Evolutionary conservation across 1,284 basidiomycete species (phyloP).

Genomic region (Ustilago hordei): DNA sequence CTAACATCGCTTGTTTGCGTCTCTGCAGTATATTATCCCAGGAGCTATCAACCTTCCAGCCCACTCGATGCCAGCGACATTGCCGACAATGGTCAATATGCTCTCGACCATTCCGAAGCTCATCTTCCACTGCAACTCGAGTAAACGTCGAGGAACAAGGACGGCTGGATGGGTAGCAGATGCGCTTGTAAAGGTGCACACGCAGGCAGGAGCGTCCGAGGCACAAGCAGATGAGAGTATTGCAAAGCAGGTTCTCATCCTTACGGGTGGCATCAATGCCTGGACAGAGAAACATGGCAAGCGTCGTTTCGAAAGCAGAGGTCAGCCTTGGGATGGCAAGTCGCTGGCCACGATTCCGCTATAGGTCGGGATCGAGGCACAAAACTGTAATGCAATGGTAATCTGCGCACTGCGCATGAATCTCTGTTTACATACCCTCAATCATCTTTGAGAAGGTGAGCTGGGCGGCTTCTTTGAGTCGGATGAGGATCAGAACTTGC

Average conservation of each 20-base stretch:
- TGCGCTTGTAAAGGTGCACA: conserved; percentile 49
- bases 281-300: conserved; percentile 54
- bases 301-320: conserved; percentile 34
- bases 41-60: conserved; percentile 70
- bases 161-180: conserved; percentile 67
- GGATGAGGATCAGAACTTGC: conserved; percentile 34
- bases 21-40: conserved; percentile 58
- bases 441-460: not conserved
- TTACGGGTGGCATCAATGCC: conserved; percentile 63
- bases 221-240: conserved; percentile 30
- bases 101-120: conserved; percentile 62
- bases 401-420: not conserved
- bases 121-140: conserved; percentile 68
- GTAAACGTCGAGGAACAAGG: conserved; percentile 59
- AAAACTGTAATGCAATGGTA: not conserved
- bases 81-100: conserved; percentile 60
- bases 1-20: not conserved
- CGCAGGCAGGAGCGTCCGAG: conserved; percentile 12
- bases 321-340: conserved; percentile 45
- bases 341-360: conserved; percentile 36
- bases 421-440: conserved; percentile 6
- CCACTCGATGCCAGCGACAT: conserved; percentile 67
- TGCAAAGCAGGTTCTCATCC: conserved; percentile 48
- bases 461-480: not conserved
- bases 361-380: not conserved